Evolutionary conservation across 1,139 yeast genomes (phyloP).

Genomic region (Lodderomyces elongisporus): DNA sequence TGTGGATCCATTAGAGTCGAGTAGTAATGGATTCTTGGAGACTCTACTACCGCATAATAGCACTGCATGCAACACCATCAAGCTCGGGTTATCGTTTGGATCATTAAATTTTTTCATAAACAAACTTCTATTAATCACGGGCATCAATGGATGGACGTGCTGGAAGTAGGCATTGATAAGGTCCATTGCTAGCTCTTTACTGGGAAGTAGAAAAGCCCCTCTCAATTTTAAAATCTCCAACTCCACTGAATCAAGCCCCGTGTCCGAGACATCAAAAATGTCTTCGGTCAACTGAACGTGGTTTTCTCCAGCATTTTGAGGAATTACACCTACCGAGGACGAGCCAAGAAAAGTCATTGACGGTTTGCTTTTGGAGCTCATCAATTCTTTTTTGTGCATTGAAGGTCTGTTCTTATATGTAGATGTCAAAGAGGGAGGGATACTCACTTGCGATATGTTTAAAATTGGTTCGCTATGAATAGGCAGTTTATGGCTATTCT

Average conservation of each 20-base stretch:
- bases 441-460: conserved; percentile 40
- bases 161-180: conserved; percentile 61
- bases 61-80: conserved; percentile 65
- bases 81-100: conserved; percentile 61
- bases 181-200: conserved; percentile 55
- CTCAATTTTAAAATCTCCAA: conserved; percentile 60
- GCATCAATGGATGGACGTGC: conserved; percentile 65
- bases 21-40: conserved; percentile 50
- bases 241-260: conserved; percentile 57
- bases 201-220: conserved; percentile 71
- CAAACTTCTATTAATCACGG: conserved; percentile 60
- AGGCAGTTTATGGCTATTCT: background rate
- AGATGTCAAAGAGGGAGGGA: conserved; percentile 43
- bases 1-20: conserved; percentile 53
- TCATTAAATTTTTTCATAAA: conserved; percentile 57
- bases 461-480: conserved; percentile 36
- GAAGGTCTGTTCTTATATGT: conserved; percentile 37
- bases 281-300: conserved; percentile 41
- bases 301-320: conserved; percentile 42
- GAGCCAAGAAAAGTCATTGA: conserved; percentile 41
- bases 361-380: conserved; percentile 24
- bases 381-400: conserved; percentile 33
- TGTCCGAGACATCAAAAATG: conserved; percentile 33
- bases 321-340: conserved; percentile 37
- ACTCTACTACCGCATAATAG: conserved; percentile 67